phyloP scores from a whole-genome alignment of 2,329 filamentous ascomycete genomes.

The Trichophyton schoenleinii region DNA sequence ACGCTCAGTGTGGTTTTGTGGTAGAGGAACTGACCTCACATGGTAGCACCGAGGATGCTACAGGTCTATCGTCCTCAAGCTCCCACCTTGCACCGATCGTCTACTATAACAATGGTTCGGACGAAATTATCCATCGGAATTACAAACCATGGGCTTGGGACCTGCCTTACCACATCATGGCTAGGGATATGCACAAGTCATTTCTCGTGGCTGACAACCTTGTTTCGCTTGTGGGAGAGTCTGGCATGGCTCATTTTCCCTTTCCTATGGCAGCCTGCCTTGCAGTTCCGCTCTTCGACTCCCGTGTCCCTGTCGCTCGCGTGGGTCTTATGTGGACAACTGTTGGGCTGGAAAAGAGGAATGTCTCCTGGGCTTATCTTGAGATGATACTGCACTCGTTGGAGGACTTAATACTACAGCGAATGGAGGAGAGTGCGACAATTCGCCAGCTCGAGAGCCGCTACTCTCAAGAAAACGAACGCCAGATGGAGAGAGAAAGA shows the following conservation, averaged over 20 bases:
- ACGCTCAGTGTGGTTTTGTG: slow-evolving; percentile 56
- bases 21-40: slow-evolving; percentile 20
- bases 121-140: slow-evolving; percentile 40
- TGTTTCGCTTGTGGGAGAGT: slow-evolving; percentile 43
- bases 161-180: slow-evolving; percentile 56
- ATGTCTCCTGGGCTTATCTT: slow-evolving; percentile 52
- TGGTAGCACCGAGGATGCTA: neutral
- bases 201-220: slow-evolving; percentile 54
- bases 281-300: slow-evolving; percentile 51
- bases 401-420: slow-evolving; percentile 52
- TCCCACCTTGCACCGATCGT: slow-evolving; percentile 54
- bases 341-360: slow-evolving; percentile 44
- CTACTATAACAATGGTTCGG: slow-evolving; percentile 50
- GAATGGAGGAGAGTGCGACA: slow-evolving; percentile 17
- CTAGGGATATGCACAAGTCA: slow-evolving; percentile 49
- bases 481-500: slow-evolving; percentile 17
- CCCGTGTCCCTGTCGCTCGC: slow-evolving; percentile 55
- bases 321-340: slow-evolving; percentile 61
- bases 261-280: slow-evolving; percentile 55
- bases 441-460: slow-evolving; percentile 15
- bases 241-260: slow-evolving; percentile 43
- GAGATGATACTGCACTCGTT: slow-evolving; percentile 57
- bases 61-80: slow-evolving; percentile 23
- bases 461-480: slow-evolving; percentile 22
- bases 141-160: slow-evolving; percentile 53